Percentiles rank a stretch among this genome's conserved stretches.
Conservation (phyloP, 345 rosid species). For the Clarkia xantiana region DNA sequence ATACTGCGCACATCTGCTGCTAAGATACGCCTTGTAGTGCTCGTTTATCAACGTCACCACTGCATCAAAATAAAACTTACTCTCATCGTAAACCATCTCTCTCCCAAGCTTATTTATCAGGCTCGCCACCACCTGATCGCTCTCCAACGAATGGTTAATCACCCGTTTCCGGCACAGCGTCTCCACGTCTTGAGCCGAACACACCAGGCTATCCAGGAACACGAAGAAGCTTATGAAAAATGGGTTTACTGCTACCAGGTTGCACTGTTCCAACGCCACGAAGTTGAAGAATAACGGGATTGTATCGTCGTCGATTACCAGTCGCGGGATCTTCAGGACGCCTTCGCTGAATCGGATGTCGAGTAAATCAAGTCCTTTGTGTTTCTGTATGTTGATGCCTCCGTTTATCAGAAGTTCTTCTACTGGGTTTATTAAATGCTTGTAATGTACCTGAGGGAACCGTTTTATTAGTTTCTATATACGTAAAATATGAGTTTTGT, state of each 20-base stretch:
- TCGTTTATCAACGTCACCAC: not conserved
- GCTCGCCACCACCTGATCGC: conserved; percentile 12
- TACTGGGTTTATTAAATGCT: conserved; percentile 10
- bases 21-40: conserved; percentile 1
- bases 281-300: conserved; percentile 19
- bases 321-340: conserved; percentile 15
- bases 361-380: conserved; percentile 3
- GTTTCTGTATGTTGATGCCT: conserved; percentile 3
- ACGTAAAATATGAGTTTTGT: too few species aligned
- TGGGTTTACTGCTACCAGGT: conserved; percentile 8
- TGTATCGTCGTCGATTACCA: conserved; percentile 14
- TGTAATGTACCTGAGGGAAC: too few species aligned
- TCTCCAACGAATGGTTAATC: conserved; percentile 18
- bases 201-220: conserved; percentile 19
- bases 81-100: conserved; percentile 2
- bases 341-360: conserved; percentile 11
- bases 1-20: conserved; percentile 3
- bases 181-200: conserved; percentile 16
- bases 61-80: not conserved
- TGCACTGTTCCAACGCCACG: conserved; percentile 24
- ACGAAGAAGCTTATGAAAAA: conserved; percentile 14
- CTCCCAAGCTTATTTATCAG: not conserved
- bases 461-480: too few species aligned
- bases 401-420: conserved; percentile 15
- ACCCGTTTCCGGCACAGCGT: conserved; percentile 12